Evolutionary conservation across 176 grass and related monocot genomes (phyloP), one percentile per base, ranked within the genome.

Genomic region (Aechmea fasciata): DNA sequence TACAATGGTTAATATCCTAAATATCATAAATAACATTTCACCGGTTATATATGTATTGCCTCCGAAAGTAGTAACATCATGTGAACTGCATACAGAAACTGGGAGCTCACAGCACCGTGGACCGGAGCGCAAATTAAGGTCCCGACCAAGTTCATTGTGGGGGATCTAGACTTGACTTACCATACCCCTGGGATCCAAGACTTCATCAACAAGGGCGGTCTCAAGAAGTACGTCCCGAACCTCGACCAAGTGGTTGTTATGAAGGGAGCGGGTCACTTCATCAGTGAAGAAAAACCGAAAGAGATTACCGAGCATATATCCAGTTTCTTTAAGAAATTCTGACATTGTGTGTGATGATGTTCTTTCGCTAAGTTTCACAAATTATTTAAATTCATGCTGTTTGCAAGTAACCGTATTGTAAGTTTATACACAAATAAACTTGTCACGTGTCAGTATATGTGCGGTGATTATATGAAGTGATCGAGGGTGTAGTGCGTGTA

Each of bases 191-290:
- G 73, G 9, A 47, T 20, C 50, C 62, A 75, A 15, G 73, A 75
- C 62, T 75, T 52, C 73, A 66, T 75, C 12, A 19, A 54, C 13
- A 67, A 75, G 5, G 73, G 73, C 4, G 73, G 63, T 13, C 53
- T 75, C 12, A 75, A 67, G 24, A 65, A 66, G 1, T 19, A 75
- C 66, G 73, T 75, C 11, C 73, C 63, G 8, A 18, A 41, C 0
- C 63, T 75, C 10, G 49, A 75, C 3, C 49, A 67, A 29, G 26
- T 67, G n/a, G 73, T 75, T 4, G 25, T 75, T 1, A 67, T 75
- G 73, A 10, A 75, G 41, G 73, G 63, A 66, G 63, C 11, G 33
- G 73, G 63, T n/a, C 73, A 75, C 24, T 75, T 75, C 50, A 75
- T 75, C 63, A 75, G 67, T 19, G 49, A 75, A 50, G 73, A 75